Evolutionary conservation across 2,329 filamentous ascomycete genomes (phyloP).

Genomic region (Helicocarpus griseus): DNA sequence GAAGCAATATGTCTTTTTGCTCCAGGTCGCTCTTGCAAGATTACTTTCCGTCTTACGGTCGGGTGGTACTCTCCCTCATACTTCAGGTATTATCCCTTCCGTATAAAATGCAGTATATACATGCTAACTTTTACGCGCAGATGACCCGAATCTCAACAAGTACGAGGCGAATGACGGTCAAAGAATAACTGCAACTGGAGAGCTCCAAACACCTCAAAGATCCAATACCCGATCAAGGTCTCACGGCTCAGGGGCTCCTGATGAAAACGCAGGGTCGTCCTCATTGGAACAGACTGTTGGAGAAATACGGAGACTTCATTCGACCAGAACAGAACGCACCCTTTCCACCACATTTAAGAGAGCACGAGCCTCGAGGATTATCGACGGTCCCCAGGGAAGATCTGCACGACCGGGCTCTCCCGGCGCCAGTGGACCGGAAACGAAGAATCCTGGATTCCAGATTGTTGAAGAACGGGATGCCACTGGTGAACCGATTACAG

Average conservation of each 20-base stretch:
- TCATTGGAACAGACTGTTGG: constrained; percentile 93
- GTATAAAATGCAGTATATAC: constrained; percentile 1
- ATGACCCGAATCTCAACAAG: constrained; percentile 59
- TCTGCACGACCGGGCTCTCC: constrained; percentile 61
- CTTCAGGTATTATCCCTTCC: constrained; percentile 43
- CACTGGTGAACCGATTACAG: constrained; percentile 59
- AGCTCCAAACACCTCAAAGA: constrained; percentile 45
- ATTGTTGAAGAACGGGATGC: constrained; percentile 71
- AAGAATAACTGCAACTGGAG: constrained; percentile 39
- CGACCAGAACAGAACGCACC: constrained; percentile 88
- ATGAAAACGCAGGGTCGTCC: constrained; percentile 55
- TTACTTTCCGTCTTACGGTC: constrained; percentile 77
- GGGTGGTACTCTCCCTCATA: constrained; percentile 69
- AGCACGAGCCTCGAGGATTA: constrained; percentile 80
- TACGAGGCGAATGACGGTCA: constrained; percentile 60
- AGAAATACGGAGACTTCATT: constrained; percentile 83
- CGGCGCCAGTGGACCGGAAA: constrained; percentile 34
- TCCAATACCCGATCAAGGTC: constrained; percentile 66
- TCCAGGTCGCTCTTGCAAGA: constrained; percentile 82
- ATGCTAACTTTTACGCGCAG: constrained; percentile 28
- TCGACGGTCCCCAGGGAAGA: constrained; percentile 71
- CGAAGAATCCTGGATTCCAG: constrained; percentile 53
- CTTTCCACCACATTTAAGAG: constrained; percentile 87
- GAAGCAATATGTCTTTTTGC: constrained; percentile 86
- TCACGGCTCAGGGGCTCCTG: constrained; percentile 53